These are phyloP conservation scores for Onygenales sp. DNA, from an alignment of 2,329 filamentous ascomycete species.

Conservation along the genomic window DNA sequence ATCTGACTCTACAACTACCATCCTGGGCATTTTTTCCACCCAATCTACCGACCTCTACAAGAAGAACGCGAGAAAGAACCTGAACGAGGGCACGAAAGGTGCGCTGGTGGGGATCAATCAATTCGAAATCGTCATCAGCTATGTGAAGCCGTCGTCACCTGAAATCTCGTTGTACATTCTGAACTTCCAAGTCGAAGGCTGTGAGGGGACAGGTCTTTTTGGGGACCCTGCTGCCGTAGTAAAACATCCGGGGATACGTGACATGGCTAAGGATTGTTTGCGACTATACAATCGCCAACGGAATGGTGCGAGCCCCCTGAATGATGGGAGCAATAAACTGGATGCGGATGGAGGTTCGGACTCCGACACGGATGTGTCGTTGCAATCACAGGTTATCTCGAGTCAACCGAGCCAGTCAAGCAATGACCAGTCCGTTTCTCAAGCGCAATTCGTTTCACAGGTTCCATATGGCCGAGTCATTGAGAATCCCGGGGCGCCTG, in stretches of 20 bases:
- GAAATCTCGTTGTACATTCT: conserved; percentile 15
- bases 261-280: conserved; percentile 2
- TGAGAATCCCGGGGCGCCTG: not conserved
- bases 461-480: not conserved
- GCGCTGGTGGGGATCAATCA: conserved; percentile 21
- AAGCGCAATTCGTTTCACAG: not conserved
- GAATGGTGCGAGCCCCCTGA: not conserved
- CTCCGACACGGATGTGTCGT: conserved; percentile 1
- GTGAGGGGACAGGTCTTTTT: conserved; percentile 17
- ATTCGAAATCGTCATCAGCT: conserved; percentile 26
- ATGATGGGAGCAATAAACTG: not conserved
- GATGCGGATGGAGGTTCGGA: not conserved
- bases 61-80: conserved; percentile 8
- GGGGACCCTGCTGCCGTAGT: conserved; percentile 15
- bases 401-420: not conserved
- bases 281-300: not conserved
- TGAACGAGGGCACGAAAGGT: conserved; percentile 18
- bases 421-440: not conserved
- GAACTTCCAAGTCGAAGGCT: conserved; percentile 17
- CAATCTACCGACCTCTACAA: conserved; percentile 18
- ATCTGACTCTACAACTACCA: conserved; percentile 25
- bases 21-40: conserved; percentile 22
- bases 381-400: not conserved
- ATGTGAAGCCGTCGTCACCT: conserved; percentile 6
- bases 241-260: conserved; percentile 5